Conservation (phyloP, 2,329 filamentous ascomycete genomes). For the Fusarium penzigii region DNA sequence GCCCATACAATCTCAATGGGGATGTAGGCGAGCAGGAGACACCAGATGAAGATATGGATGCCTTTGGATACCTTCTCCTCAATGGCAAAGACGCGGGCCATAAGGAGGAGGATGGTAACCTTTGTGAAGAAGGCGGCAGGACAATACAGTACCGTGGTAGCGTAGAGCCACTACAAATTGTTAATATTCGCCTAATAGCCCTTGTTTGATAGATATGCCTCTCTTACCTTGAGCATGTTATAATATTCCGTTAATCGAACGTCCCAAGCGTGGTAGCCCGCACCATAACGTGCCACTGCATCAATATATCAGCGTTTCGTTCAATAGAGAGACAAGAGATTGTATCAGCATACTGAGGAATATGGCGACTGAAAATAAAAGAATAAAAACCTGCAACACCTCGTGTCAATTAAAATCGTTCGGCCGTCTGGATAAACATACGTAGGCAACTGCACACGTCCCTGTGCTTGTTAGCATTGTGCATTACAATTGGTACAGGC, state of each 20-base stretch:
- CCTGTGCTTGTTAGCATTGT: slow-evolving; percentile 8
- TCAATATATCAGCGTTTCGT: too few relatives aligned
- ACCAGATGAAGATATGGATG: slow-evolving; percentile 20
- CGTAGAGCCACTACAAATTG: slow-evolving; percentile 20
- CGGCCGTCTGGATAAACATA: background rate
- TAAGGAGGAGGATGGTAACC: slow-evolving; percentile 21
- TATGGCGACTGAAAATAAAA: slow-evolving; percentile 10
- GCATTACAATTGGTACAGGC: too few relatives aligned
- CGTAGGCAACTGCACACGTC: slow-evolving; percentile 21
- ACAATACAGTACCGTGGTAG: slow-evolving; percentile 20
- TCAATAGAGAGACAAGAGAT: background rate
- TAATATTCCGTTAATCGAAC: slow-evolving; percentile 18
- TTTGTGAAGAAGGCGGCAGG: slow-evolving; percentile 26
- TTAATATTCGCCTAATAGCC: background rate
- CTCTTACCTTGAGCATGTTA: slow-evolving; percentile 19
- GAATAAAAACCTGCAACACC: slow-evolving; percentile 10
- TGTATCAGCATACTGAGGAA: slow-evolving; percentile 17
- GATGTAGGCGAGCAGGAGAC: slow-evolving; percentile 14
- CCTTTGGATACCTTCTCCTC: slow-evolving; percentile 13
- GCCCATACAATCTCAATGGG: slow-evolving; percentile 39
- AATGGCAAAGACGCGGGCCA: slow-evolving; percentile 24
- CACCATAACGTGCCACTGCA: slow-evolving; percentile 21
- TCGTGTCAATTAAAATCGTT: background rate
- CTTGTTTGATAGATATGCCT: background rate
- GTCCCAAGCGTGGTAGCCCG: slow-evolving; percentile 25